Evolutionary conservation across 352 stramenopile species (phyloP).

Genomic region (Phytophthora pistaciae): DNA sequence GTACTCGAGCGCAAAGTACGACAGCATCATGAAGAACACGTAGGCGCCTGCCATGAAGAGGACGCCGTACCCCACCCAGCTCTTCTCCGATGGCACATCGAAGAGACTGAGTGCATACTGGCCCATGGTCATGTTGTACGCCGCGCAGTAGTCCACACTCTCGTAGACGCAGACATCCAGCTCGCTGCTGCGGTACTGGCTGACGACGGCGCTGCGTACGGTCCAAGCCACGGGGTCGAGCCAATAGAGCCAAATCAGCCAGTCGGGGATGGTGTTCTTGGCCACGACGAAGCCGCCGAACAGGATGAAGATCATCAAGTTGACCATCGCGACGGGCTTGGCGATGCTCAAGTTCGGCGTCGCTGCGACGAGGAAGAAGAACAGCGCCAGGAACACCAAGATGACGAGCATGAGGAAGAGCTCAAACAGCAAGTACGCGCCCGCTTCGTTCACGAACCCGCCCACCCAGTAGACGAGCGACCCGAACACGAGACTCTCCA

Average conservation of each 20-base stretch:
- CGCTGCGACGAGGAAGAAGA: slow-evolving; percentile 61
- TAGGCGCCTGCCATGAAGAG: slow-evolving; percentile 61
- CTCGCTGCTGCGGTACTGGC: slow-evolving; percentile 50
- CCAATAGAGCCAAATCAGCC: slow-evolving; percentile 80
- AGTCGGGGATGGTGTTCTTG: slow-evolving; percentile 61
- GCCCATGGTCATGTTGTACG: slow-evolving; percentile 55
- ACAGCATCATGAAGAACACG: slow-evolving; percentile 62
- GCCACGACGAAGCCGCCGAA: slow-evolving; percentile 72
- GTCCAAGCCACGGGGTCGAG: slow-evolving; percentile 73
- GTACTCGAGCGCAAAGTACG: slow-evolving; percentile 63
- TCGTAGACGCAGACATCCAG: slow-evolving; percentile 53
- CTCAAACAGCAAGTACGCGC: slow-evolving; percentile 79
- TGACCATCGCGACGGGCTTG: slow-evolving; percentile 67
- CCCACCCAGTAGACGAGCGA: slow-evolving; percentile 90
- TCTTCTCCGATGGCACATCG: slow-evolving; percentile 48
- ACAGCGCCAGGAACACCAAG: slow-evolving; percentile 55
- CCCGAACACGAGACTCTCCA: slow-evolving; percentile 88
- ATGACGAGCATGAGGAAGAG: slow-evolving; percentile 73
- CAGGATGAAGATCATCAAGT: slow-evolving; percentile 70
- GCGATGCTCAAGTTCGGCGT: slow-evolving; percentile 57
- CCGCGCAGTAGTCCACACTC: slow-evolving; percentile 50
- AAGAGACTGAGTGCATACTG: slow-evolving; percentile 60
- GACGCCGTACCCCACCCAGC: slow-evolving; percentile 53
- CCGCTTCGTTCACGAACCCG: slow-evolving; percentile 61
- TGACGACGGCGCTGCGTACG: slow-evolving; percentile 52